Evolutionary conservation across 1,139 yeast species (phyloP), one percentile per base, ranked within the genome.

Genomic region (Blastobotrys apis): DNA sequence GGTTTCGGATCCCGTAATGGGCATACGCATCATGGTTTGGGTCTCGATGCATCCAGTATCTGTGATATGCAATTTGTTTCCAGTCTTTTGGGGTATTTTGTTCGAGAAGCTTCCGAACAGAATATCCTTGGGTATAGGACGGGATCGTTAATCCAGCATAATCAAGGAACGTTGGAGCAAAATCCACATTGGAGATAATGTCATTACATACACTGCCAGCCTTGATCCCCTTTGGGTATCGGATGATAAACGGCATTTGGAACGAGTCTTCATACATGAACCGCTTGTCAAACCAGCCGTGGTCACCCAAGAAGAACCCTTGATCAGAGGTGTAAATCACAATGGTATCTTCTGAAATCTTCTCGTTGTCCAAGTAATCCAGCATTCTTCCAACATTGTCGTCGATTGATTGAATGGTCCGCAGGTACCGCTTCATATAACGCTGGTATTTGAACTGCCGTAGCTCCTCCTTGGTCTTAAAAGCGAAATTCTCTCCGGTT

Each of bases 21-120:
- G 47, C 47, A 29, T 43, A 43, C 4, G 47, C 47, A 32, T 43
- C 40, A 23, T 43, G 47, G 32, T 33, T 39, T 12, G 33, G 36
- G 26, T 43, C 47, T 4, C 47, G 33, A 31, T 43, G 47, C 47
- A 43, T 43, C 47, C 47, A 43, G 21, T 43, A 43, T 13, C 47
- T 17, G 15, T 43, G 47, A 23, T 43, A 43, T n/a, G 47, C 47
- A 3, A 43, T 13, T 19, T 40, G 44, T 20, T 33, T 34, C 47
- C 47, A 43, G 34, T 40, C 32, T 8, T 12, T 19, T 10, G 40
- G 44, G 6, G 44, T 29, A 9, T 39, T 40, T 16, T 35, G 36
- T 4, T 19, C 16, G 9, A 43, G 31, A 8, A 40, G 32, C 10
- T 20, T 19, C 16, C 35, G 25, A 33, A 43, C 22, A 17, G 36